Conservation (phyloP, 108 stramenopile species). For the Skeletonema costatum region DNA sequence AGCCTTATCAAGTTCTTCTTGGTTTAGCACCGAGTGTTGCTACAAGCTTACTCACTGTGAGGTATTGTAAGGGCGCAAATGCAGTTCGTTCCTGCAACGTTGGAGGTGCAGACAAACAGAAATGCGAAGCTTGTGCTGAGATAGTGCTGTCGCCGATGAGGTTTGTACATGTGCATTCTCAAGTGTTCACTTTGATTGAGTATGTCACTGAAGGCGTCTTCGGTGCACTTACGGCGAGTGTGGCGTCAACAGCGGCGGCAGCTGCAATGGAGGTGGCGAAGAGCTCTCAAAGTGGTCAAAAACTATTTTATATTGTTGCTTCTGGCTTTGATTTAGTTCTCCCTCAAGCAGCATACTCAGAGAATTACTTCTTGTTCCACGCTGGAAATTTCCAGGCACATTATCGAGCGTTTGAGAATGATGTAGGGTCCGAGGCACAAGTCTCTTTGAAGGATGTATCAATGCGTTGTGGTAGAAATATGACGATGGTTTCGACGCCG, state of each 20-base stretch:
- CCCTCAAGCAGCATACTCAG: constrained; percentile 67
- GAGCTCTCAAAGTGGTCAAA: constrained; percentile 50
- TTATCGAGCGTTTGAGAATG: constrained; percentile 55
- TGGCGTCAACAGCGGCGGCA: constrained; percentile 71
- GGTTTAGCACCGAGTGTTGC: constrained; percentile 65
- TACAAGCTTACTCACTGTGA: constrained; percentile 71
- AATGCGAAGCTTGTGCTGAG: constrained; percentile 63
- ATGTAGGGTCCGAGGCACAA: constrained; percentile 54
- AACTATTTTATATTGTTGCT: constrained; percentile 66
- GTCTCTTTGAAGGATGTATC: constrained; percentile 57
- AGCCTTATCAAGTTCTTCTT: constrained; percentile 72
- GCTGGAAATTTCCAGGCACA: constrained; percentile 60
- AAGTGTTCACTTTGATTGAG: constrained; percentile 76
- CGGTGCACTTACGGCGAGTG: constrained; percentile 70
- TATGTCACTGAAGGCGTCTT: constrained; percentile 86
- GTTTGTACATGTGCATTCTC: constrained; percentile 77
- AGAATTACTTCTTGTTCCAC: constrained; percentile 54
- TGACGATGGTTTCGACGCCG: constrained; percentile 58
- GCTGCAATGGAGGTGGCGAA: constrained; percentile 77
- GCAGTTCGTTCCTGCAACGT: constrained; percentile 48
- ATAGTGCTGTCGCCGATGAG: constrained; percentile 80
- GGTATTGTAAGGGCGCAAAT: constrained; percentile 59
- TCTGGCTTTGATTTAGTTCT: constrained; percentile 76
- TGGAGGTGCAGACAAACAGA: constrained; percentile 23
- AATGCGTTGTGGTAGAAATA: constrained; percentile 44